Evolutionary conservation across 2,329 filamentous ascomycete species (phyloP), one percentile per base, ranked within the genome.

Genomic region (Fusarium scirpi): DNA sequence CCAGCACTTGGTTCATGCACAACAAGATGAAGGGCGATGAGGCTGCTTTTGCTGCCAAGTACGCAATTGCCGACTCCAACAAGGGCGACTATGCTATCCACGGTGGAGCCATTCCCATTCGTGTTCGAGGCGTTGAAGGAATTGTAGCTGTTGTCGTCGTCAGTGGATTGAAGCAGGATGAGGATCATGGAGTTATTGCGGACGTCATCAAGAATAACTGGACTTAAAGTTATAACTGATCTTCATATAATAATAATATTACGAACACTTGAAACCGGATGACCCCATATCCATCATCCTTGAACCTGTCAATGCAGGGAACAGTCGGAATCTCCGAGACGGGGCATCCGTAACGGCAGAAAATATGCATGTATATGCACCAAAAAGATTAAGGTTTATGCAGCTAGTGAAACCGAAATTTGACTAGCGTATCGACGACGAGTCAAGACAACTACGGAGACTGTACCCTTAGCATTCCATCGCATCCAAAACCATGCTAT

Each of bases 151-250:
- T 93, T 2, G 89, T 94, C 25, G 89, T 94, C 20, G 91, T 95
- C 2, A 92, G 89, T 75, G 93, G 92, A 7, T 78, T 95, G 78
- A 91, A 90, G 82, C 91, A 94, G 79, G 85, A 92, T 73, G 87
- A 94, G 81, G 92, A 94, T 78, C 93, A 96, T 79, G 89, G 88
- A 11, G 87, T 94, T 40, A 89, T 95, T 75, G 86, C 92, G 1
- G 91, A 94, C 77, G 89, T 88, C 2, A 83, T 94, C 44, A 84
- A 84, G 72, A 86, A 88, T 29, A 80, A 84, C 59, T 85, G 84
- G 29, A 34, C 32, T 38, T 38, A 11, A 11, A 32, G 30, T 16
- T 25, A 30, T 30, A 38, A 56, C 20, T 13, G 30, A 38, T 56
- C 27, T 25, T 32, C 22, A 46, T 54, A 43, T 16, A 25, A 63